A percentile compares a stretch with the other conserved stretches of the same genome.
Evolutionary conservation across 257 asterid species (phyloP).

Genomic region (Ligustrum vulgare): DNA sequence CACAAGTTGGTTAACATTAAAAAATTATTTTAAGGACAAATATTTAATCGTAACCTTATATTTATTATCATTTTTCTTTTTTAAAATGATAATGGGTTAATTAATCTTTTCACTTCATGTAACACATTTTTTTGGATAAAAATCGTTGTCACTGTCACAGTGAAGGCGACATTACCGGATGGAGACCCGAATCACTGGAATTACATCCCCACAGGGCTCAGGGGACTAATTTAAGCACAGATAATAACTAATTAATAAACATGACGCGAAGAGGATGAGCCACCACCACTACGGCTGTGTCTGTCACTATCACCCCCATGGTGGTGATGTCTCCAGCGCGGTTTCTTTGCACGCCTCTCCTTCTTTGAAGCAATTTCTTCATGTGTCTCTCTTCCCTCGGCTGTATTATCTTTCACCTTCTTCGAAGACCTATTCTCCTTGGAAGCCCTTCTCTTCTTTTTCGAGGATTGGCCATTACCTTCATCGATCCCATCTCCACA

Average conservation of each 20-base stretch:
- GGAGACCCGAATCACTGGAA: background rate
- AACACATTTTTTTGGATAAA: no score
- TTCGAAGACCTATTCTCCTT: constrained; percentile 40
- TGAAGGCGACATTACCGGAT: no score
- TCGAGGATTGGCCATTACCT: constrained; percentile 36
- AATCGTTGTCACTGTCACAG: no score
- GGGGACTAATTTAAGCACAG: background rate
- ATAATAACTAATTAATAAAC: background rate
- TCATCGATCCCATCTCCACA: constrained; percentile 40
- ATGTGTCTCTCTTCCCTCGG: constrained; percentile 8
- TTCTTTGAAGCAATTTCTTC: constrained; percentile 33
- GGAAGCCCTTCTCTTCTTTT: constrained; percentile 54
- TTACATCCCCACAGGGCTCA: no score
- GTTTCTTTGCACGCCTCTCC: constrained; percentile 42
- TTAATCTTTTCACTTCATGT: no score
- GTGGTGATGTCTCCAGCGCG: constrained; percentile 36
- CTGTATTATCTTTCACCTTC: constrained; percentile 35
- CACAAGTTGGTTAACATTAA: no score
- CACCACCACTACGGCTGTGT: constrained; percentile 5
- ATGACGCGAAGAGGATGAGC: background rate
- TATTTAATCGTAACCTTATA: no score
- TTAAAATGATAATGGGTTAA: no score
- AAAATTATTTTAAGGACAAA: no score
- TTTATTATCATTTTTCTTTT: no score
- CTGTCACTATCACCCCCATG: constrained; percentile 24